Base-by-base conservation (phyloP, 768 basidiomycete genomes). In the Astraeus odoratus region DNA sequence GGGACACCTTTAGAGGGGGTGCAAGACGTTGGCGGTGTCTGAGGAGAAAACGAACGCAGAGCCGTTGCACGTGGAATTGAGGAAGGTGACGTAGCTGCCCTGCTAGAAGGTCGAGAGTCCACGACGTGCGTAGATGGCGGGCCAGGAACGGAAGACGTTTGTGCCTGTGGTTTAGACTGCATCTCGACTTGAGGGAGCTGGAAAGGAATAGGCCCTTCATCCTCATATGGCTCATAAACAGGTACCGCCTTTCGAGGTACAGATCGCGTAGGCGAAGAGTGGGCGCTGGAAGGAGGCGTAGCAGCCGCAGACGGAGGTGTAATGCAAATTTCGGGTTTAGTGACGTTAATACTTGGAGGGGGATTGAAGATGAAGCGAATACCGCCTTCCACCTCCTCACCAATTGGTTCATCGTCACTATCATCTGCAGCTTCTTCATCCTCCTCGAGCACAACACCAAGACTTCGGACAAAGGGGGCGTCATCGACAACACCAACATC, bases 311-410 rank as follows among this genome's bases (percentile, higher is more conserved):
- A 56, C 27, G 64, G 57, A 8, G 66, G 56, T n/a, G 63, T 57
- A 16, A 46, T 41, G 47, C 48, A 57, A 46, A 50, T 24, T 2
- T 53, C 49, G 7, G 54, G 48, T 26, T 67, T 55, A 18, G 63
- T 56, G 27, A 58, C 52, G 51, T 46, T 51, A 47, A 54, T 52
- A 34, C 53, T 50, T 33, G 60, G 64, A n/a, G 86, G 81, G 16
- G 80, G 76, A 3, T 76, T 78, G 50, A 88, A 86, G 3, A 74
- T 83, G 53, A 88, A 86, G 49, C 74, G 78, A 57, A 89, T 84
- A 5, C 86, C 86, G 24, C 80, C 73, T 40, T 74, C 77, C 34
- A 77, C 75, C 45, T 59, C 63, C 48, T 82, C 77, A 24, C 80
- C 81, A 44, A 78, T 70, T 52, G 79, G 73, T 34, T 77, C 73